Conservation (phyloP, 805 yeast genomes). For the Metschnikowia rubicola region DNA sequence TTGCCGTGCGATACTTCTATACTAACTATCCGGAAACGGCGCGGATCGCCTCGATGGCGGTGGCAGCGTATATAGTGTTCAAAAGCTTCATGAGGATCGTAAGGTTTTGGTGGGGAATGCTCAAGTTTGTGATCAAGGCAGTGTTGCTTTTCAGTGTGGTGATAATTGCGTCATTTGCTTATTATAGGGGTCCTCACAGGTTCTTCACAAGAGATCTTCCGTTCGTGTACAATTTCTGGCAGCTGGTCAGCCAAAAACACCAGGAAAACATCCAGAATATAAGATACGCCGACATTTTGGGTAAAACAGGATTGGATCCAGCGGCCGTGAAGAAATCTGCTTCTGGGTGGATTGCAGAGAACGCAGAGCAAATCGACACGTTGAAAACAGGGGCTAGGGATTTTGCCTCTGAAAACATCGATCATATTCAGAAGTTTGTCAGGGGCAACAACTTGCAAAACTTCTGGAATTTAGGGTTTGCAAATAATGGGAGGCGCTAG, state of each 20-base stretch:
- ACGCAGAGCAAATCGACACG: slow-evolving; percentile 7
- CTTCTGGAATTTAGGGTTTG: neutral
- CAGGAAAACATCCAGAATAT: neutral
- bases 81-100: slow-evolving; percentile 8
- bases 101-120: slow-evolving; percentile 12
- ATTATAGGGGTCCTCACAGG: slow-evolving; percentile 11
- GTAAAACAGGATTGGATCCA: slow-evolving; percentile 3
- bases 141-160: slow-evolving; percentile 1
- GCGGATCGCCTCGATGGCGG: slow-evolving; percentile 1
- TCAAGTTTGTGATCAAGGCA: slow-evolving; percentile 7
- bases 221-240: slow-evolving; percentile 3
- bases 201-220: slow-evolving; percentile 11
- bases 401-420: slow-evolving; percentile 6
- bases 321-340: slow-evolving; percentile 2
- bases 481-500: neutral
- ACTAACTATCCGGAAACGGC: slow-evolving; percentile 9
- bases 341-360: slow-evolving; percentile 7
- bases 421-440: neutral
- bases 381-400: slow-evolving; percentile 4
- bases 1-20: slow-evolving; percentile 5
- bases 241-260: slow-evolving; percentile 7
- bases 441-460: neutral
- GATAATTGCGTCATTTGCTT: slow-evolving; percentile 2
- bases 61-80: slow-evolving; percentile 10
- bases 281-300: slow-evolving; percentile 1